Conservation (phyloP, 495 filamentous ascomycete species). For the Ascodesmis nigricans region DNA sequence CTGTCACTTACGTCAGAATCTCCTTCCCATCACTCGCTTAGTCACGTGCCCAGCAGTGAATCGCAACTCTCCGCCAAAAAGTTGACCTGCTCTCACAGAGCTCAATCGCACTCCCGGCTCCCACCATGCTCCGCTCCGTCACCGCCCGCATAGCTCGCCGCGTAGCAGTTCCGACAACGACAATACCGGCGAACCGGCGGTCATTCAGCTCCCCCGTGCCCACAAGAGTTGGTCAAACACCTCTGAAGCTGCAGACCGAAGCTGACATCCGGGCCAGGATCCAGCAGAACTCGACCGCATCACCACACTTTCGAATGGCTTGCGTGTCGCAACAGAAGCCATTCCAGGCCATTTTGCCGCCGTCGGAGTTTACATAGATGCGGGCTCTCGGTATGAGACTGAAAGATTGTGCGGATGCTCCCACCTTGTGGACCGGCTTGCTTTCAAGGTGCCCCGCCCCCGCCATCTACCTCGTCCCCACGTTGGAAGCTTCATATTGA, state of each 20-base stretch:
- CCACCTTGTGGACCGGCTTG: conserved; percentile 86
- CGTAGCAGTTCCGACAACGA: background rate
- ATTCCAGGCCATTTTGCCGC: conserved; percentile 89
- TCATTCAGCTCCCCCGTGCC: background rate
- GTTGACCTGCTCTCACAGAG: too few species aligned
- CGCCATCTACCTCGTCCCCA: background rate
- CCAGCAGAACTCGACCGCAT: conserved; percentile 71
- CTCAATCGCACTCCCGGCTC: too few species aligned
- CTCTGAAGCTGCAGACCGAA: background rate
- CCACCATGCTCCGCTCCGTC: conserved; percentile 1
- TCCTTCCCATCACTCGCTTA: too few species aligned
- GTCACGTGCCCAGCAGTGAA: too few species aligned
- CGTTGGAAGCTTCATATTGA: too few species aligned
- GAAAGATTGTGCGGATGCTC: conserved; percentile 67
- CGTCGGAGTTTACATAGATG: conserved; percentile 90
- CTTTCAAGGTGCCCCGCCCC: conserved; percentile 45
- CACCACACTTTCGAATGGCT: conserved; percentile 76
- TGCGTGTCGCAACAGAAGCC: conserved; percentile 87
- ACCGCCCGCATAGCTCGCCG: too few species aligned
- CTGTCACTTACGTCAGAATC: too few species aligned
- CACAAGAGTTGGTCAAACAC: background rate
- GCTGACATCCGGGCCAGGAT: conserved; percentile 35
- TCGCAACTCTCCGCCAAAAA: too few species aligned
- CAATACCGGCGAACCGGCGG: background rate
- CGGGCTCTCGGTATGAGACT: conserved; percentile 86